phyloP scores from a whole-genome alignment of 768 basidiomycete species.

The Mycena pura region DNA sequence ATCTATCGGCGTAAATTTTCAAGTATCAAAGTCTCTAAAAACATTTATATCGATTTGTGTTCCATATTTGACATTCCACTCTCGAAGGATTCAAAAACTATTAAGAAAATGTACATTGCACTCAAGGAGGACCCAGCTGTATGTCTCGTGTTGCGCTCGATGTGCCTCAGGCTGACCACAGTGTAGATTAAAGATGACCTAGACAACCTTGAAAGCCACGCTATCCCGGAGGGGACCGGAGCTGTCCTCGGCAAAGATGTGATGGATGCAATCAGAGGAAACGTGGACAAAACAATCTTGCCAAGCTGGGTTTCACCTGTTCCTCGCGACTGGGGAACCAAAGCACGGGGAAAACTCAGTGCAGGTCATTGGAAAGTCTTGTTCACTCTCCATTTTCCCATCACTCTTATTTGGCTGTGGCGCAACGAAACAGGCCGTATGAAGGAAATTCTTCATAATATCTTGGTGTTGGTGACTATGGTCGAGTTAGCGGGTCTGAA shows the following conservation, averaged over 20 bases:
- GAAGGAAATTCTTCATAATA: conserved; percentile 34
- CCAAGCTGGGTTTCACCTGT: conserved; percentile 34
- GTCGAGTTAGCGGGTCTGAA: conserved; percentile 28
- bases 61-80: too few species aligned
- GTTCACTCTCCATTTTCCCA: conserved; percentile 39
- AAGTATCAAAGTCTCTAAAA: too few species aligned
- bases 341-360: conserved; percentile 34
- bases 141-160: too few species aligned
- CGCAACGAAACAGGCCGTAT: conserved; percentile 15
- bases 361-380: conserved; percentile 43
- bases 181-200: neutral
- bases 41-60: too few species aligned
- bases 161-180: neutral
- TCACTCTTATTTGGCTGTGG: conserved; percentile 45
- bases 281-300: conserved; percentile 30
- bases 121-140: too few species aligned
- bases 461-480: conserved; percentile 37
- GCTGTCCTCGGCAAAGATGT: conserved; percentile 20
- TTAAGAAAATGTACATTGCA: too few species aligned
- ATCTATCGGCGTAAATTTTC: too few species aligned
- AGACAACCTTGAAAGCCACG: neutral
- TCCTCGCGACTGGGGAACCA: conserved; percentile 29
- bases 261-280: neutral
- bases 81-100: too few species aligned
- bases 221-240: neutral